A percentile compares a stretch with the other conserved stretches of the same genome.
These are phyloP conservation scores for Abortiporus biennis DNA, from an alignment of 1,284 basidiomycete genomes.

Conservation along the genomic window DNA sequence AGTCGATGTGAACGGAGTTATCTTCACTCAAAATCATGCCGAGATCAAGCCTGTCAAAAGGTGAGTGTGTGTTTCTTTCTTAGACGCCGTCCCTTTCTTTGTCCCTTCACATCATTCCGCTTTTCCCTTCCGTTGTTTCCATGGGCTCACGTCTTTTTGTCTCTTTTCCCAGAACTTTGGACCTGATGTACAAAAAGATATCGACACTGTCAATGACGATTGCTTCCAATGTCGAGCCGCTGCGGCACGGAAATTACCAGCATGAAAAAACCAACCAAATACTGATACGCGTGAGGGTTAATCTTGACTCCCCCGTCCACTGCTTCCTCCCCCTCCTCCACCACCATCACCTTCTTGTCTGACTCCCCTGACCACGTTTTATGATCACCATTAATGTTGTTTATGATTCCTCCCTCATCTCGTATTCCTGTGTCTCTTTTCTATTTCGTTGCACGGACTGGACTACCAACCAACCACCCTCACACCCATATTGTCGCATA, in stretches of 20 bases:
- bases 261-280: slow-evolving; percentile 13
- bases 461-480: no score
- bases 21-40: slow-evolving; percentile 50
- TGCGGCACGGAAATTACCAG: slow-evolving; percentile 24
- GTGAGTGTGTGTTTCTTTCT: slow-evolving; percentile 33
- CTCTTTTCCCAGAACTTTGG: slow-evolving; percentile 27
- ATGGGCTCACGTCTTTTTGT: slow-evolving; percentile 1
- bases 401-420: slow-evolving; percentile 1
- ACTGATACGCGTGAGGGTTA: no score
- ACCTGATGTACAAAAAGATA: slow-evolving; percentile 31
- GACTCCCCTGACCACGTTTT: not conserved
- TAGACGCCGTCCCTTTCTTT: slow-evolving; percentile 1
- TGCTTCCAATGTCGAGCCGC: slow-evolving; percentile 34
- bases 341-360: not conserved
- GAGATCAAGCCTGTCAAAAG: slow-evolving; percentile 41
- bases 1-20: slow-evolving; percentile 56
- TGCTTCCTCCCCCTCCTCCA: not conserved
- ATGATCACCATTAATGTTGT: no score
- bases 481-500: slow-evolving; percentile 7
- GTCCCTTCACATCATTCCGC: not conserved
- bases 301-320: not conserved
- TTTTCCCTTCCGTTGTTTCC: not conserved
- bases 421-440: slow-evolving; percentile 1
- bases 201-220: slow-evolving; percentile 32
- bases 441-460: slow-evolving; percentile 4